Evolutionary conservation across 2,329 filamentous ascomycete species (phyloP).

Genomic region (Curvularia lunata): DNA sequence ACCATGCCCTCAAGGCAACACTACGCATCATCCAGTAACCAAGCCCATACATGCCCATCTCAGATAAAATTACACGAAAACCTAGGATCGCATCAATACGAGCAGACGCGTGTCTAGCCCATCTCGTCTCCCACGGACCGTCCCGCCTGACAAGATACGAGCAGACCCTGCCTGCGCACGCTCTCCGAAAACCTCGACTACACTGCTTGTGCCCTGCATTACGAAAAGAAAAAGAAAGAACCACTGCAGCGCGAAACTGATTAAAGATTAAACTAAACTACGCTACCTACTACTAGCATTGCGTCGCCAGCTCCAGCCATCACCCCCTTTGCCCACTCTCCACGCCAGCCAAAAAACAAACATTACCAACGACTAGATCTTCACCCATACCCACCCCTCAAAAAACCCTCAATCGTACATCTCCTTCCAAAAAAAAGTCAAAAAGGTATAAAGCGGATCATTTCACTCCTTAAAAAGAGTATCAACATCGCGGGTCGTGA

Average conservation of each 20-base stretch:
- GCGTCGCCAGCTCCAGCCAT: neutral
- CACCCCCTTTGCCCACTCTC: neutral
- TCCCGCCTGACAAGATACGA: neutral
- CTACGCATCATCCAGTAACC: neutral
- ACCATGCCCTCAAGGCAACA: neutral
- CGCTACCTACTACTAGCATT: neutral
- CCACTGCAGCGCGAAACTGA: neutral
- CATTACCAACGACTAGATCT: slow-evolving; percentile 30
- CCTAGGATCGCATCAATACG: neutral
- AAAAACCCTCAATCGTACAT: slow-evolving; percentile 9
- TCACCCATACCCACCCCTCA: slow-evolving; percentile 4
- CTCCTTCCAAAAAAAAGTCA: slow-evolving; percentile 2
- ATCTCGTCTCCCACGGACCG: neutral
- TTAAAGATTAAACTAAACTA: slow-evolving; percentile 8
- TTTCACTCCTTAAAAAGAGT: slow-evolving; percentile 31
- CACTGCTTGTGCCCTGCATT: neutral
- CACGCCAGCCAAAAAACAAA: slow-evolving; percentile 20
- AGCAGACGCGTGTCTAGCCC: slow-evolving; percentile 10
- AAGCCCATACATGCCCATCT: neutral
- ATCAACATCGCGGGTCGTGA: slow-evolving; percentile 43
- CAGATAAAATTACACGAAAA: neutral
- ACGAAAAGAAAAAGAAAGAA: no score
- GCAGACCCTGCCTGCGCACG: neutral
- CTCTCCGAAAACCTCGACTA: neutral
- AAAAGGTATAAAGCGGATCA: slow-evolving; percentile 29